Conservation (phyloP, 2,329 filamentous ascomycete species). For the Pyrenophora graminea region DNA sequence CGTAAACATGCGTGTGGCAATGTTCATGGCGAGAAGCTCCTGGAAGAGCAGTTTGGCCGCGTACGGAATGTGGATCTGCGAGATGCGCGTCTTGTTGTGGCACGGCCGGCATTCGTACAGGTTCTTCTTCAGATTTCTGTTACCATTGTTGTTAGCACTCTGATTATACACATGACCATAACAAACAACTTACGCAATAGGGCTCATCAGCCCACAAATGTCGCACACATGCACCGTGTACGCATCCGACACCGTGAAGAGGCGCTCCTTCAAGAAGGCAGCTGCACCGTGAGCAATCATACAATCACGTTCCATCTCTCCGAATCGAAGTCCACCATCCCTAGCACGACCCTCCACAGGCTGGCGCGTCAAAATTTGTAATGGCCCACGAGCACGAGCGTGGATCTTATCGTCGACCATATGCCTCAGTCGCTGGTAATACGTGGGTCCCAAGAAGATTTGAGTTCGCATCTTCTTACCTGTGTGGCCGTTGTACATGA, state of each 20-base stretch:
- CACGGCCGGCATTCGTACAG: conserved; percentile 96
- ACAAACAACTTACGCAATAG: conserved; percentile 82
- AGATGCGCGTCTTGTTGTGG: conserved; percentile 99
- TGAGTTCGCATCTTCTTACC: conserved; percentile 91
- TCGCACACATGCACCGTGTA: conserved; percentile 98
- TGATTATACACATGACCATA: neutral
- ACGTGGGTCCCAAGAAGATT: conserved; percentile 95
- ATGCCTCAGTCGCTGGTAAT: conserved; percentile 97
- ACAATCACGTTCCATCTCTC: conserved; percentile 99
- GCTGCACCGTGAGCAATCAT: conserved; percentile 99
- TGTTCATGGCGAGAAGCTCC: conserved; percentile 97
- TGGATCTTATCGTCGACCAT: conserved; percentile 99
- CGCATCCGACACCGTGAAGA: conserved; percentile 97
- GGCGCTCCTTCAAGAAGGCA: conserved; percentile 92
- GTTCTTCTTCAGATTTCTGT: conserved; percentile 88
- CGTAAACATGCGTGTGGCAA: conserved; percentile 96
- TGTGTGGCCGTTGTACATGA: conserved; percentile 99
- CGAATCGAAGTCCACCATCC: conserved; percentile 97
- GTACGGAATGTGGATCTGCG: conserved; percentile 96
- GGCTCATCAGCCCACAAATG: conserved; percentile 98
- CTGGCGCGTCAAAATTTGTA: conserved; percentile 96
- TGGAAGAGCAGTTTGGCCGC: conserved; percentile 98
- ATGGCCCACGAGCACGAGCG: conserved; percentile 92
- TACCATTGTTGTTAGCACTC: conserved; percentile 22
- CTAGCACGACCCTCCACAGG: conserved; percentile 97